Conservation (phyloP, 192 early-diverging fungal species). For the Umbelopsis vinacea region DNA sequence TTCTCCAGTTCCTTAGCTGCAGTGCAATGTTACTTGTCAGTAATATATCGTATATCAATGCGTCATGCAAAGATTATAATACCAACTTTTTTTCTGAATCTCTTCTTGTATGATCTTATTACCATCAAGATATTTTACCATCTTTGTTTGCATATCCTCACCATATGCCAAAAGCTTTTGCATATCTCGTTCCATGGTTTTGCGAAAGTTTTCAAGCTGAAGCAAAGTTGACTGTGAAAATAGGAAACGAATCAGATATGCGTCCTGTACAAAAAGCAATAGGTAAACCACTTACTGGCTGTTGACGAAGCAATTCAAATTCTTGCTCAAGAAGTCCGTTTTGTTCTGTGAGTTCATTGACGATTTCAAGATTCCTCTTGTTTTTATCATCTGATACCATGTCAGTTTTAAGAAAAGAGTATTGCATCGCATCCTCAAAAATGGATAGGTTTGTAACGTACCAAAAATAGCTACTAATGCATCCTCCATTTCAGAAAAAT, state of each 20-base stretch:
- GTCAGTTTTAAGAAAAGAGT: background rate
- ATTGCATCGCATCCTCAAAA: background rate
- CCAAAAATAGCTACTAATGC: slow-evolving; percentile 11
- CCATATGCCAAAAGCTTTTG: slow-evolving; percentile 12
- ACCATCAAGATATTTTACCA: slow-evolving; percentile 12
- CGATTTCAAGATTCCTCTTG: slow-evolving; percentile 6
- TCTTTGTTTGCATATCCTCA: slow-evolving; percentile 7
- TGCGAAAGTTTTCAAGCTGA: slow-evolving; percentile 8
- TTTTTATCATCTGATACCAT: background rate
- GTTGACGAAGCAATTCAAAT: slow-evolving; percentile 4
- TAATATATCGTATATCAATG: background rate
- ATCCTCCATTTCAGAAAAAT: slow-evolving; percentile 4
- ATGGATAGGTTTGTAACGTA: background rate
- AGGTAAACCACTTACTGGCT: background rate
- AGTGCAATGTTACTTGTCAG: background rate
- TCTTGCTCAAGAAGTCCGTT: slow-evolving; percentile 7
- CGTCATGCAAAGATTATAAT: background rate
- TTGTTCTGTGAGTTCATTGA: background rate
- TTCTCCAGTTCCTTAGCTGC: background rate
- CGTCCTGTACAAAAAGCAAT: background rate
- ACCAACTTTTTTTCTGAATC: slow-evolving; percentile 14
- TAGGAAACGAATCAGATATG: background rate
- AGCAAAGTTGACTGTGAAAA: background rate
- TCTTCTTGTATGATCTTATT: slow-evolving; percentile 18
- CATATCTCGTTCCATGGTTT: slow-evolving; percentile 13